phyloP scores from a whole-genome alignment of 148 eudicot genomes.

The Heliosperma pusillum region DNA sequence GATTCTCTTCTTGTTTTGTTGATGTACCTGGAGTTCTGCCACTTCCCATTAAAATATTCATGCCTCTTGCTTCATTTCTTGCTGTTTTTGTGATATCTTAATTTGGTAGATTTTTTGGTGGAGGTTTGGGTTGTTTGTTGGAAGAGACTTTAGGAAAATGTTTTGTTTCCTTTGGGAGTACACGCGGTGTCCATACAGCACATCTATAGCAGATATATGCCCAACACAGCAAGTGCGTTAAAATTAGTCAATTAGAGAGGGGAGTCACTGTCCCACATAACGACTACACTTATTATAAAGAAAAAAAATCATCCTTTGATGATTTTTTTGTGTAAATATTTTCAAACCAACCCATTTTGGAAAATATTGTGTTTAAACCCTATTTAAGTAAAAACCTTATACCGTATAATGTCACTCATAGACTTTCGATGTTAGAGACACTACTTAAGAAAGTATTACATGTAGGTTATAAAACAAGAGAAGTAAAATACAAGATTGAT shows the following conservation, averaged over 20 bases:
- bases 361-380: too few relatives aligned
- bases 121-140: background rate
- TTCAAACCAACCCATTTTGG: too few relatives aligned
- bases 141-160: background rate
- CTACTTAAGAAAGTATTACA: background rate
- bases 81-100: background rate
- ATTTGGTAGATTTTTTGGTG: background rate
- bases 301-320: too few relatives aligned
- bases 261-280: too few relatives aligned
- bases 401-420: background rate
- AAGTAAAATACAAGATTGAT: background rate
- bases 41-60: conserved; percentile 12
- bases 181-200: background rate
- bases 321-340: too few relatives aligned
- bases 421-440: background rate
- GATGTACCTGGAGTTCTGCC: conserved; percentile 6
- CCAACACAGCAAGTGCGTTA: too few relatives aligned
- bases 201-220: too few relatives aligned
- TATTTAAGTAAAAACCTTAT: too few relatives aligned
- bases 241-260: too few relatives aligned
- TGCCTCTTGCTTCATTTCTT: background rate
- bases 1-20: conserved; percentile 1
- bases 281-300: too few relatives aligned
- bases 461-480: background rate
- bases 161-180: background rate